phyloP scores from a whole-genome alignment of 139 green algal genomes.

The Pseudopediastrum boryanum region DNA sequence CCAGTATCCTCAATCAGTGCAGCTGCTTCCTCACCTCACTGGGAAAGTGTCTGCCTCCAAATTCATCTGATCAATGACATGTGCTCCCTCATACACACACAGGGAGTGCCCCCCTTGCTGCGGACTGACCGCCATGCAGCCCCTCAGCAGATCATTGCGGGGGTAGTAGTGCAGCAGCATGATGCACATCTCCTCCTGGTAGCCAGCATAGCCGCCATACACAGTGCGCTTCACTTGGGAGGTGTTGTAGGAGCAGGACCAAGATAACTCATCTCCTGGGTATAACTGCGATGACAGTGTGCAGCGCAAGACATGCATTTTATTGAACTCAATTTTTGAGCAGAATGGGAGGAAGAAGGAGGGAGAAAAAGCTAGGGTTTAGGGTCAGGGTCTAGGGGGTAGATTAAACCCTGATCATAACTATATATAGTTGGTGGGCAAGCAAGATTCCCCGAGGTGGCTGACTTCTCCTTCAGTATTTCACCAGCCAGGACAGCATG shows the following conservation, averaged over 20 bases:
- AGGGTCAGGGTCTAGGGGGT: too few species aligned
- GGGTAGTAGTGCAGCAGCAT: slow-evolving; percentile 34
- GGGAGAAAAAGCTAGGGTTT: too few species aligned
- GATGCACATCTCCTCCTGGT: slow-evolving; percentile 28
- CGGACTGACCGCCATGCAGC: neutral
- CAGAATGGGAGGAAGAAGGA: too few species aligned
- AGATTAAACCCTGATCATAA: too few species aligned
- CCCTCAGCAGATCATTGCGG: slow-evolving; percentile 3
- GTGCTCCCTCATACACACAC: slow-evolving; percentile 15
- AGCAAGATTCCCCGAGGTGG: too few species aligned
- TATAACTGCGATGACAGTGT: too few species aligned
- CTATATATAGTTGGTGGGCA: too few species aligned
- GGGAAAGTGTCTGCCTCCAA: slow-evolving; percentile 1
- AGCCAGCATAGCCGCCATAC: slow-evolving; percentile 19
- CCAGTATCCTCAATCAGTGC: too few species aligned
- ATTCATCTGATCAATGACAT: neutral
- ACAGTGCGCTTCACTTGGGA: slow-evolving; percentile 9
- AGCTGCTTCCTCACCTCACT: slow-evolving; percentile 15
- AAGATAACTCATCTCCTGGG: slow-evolving; percentile 14
- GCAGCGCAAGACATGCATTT: too few species aligned
- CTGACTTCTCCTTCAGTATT: too few species aligned
- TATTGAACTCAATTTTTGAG: too few species aligned
- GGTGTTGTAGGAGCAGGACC: slow-evolving; percentile 24
- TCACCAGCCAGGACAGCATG: too few species aligned
- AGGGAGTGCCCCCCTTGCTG: neutral